Evolutionary conservation across 345 rosid species (phyloP), one percentile per base, ranked within the genome.

Genomic region (Linum trigynum): DNA sequence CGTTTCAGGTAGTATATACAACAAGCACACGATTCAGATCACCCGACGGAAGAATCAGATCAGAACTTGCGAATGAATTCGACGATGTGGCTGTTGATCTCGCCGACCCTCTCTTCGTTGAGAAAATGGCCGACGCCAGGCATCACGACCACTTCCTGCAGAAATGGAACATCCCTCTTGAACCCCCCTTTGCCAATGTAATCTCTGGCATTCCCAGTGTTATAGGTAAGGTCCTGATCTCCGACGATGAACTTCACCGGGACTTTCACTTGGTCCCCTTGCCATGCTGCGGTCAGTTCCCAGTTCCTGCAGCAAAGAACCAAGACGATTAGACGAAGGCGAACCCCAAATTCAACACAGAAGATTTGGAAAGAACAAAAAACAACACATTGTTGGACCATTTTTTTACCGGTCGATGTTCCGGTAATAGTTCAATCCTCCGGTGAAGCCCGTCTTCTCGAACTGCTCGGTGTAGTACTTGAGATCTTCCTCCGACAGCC

Each of bases 101-200:
- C 81, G 1, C 65, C 69, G 6, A 76, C 55, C 71, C 69, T 77
- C 68, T 80, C 84, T 61, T 74, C 50, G 38, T 72, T 65, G 59
- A 72, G n/a, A 57, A 72, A 80, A 51, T 77, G 84, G 11, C 67
- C 75, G 15, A 68, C 79, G 3, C 78, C 84, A 72, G 77, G 73
- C 75, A 77, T 69, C 12, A 80, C 64, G 59, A 77, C 76, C 1
- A 75, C 72, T 42, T 70, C 78, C 36, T 77, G 39, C 55, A 80
- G 39, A 2, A 65, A 38, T 8, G 72, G 79, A 23, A 23, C 32
- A 1, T 23, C 32, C 32, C 32, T 23, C 32, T 23, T 23, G 32
- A 23, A 23, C 32, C 71, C 74, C 7, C 79, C 81, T 35, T 65
- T 61, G 66, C 67, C 67, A 17, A 80, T 67, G 35, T 55, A 72